Evolutionary conservation across 1,284 basidiomycete species (phyloP).

Genomic region (Ustilago hordei): DNA sequence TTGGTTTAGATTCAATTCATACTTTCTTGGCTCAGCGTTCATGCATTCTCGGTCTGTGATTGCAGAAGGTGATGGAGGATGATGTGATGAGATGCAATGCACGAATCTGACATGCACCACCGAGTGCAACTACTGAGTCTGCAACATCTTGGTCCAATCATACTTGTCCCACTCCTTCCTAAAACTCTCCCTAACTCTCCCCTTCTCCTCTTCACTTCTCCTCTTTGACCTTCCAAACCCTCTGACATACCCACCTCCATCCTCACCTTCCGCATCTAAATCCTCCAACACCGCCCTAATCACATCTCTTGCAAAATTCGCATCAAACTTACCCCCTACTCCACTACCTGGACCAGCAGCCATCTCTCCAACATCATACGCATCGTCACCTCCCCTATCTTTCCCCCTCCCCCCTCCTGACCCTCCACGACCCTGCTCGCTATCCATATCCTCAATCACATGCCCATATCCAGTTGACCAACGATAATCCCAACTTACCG

Average conservation of each 20-base stretch:
- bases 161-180: conserved; percentile 72
- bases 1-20: background rate
- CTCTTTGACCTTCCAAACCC: conserved; percentile 73
- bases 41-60: background rate
- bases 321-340: conserved; percentile 36
- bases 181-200: conserved; percentile 75
- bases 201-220: conserved; percentile 75
- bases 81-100: background rate
- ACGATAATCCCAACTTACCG: conserved; percentile 97
- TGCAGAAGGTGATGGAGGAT: background rate
- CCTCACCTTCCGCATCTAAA: conserved; percentile 79
- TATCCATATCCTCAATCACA: conserved; percentile 68
- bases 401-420: conserved; percentile 69
- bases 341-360: conserved; percentile 13
- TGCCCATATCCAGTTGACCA: conserved; percentile 83
- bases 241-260: conserved; percentile 12
- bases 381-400: conserved; percentile 54
- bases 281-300: conserved; percentile 89
- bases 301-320: conserved; percentile 87
- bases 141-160: conserved; percentile 70
- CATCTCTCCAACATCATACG: conserved; percentile 72
- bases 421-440: conserved; percentile 71
- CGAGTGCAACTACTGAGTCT: background rate
- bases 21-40: background rate
- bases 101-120: background rate